Base-by-base conservation (phyloP, 2,329 filamentous ascomycete species). In the Trichoderma endophyticum region DNA sequence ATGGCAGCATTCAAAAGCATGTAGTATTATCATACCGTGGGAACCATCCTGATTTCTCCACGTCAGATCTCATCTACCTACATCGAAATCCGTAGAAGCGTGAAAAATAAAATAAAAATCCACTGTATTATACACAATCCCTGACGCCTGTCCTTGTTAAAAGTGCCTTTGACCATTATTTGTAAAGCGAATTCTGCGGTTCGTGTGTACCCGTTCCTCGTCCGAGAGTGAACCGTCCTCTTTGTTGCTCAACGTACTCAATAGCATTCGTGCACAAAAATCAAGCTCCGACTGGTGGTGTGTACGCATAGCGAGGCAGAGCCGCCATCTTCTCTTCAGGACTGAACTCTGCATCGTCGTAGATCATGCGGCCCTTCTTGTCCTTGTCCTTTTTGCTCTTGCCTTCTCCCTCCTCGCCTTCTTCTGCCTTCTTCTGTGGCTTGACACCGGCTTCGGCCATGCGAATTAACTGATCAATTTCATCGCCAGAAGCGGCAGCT, bases 251-350 rank as follows among this genome's bases (percentile, higher is more conserved):
- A 51, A 64, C 3, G 9, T 21, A 30, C 36, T n/a, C 48, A 14
- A 9, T 34, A 28, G 28, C 15, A n/a, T 54, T 34, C 9, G 3
- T 26, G 21, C 21, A 32, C 3, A 8, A 30, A 36, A 15, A 39
- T 72, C 28, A 74, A 12, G 74, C 77, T 15, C 71, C 77, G 32
- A 77, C 75, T 54, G 77, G 75, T 6, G 79, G 76, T 39, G 74
- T 75, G 71, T 89, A 92, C 77, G 91, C 90, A 84, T 97, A 97
- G 81, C 90, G 91, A 73, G 92, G 86, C 83, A 96, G 84, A 79
- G 85, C 83, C 32, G 93, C 92, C 93, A 97, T 94, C 83, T 91
- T 93, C 86, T 97, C 95, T 84, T 98, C 95, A 2, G 94, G 93
- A 77, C 93, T 96, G 78, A 90, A 84, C 72, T 92, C 91, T 66